Evolutionary conservation across 768 basidiomycete genomes (phyloP).

Genomic region (Suillus discolor): DNA sequence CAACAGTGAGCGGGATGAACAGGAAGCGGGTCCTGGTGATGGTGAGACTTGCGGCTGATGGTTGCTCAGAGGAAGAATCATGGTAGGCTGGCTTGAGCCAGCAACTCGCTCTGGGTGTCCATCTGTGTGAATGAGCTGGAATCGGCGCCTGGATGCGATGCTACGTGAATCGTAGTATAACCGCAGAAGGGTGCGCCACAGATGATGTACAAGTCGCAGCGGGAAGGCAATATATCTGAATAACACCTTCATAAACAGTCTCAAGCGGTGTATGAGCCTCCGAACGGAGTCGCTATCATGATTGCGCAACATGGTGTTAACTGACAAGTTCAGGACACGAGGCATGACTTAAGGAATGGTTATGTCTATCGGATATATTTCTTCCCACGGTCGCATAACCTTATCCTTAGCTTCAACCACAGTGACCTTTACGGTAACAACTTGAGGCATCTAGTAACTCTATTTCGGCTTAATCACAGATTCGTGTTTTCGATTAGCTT

Average conservation of each 20-base stretch:
- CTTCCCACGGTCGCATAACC: too few species aligned
- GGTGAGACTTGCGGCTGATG: background rate
- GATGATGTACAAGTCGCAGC: background rate
- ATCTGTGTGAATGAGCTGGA: background rate
- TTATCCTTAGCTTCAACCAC: too few species aligned
- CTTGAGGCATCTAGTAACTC: background rate
- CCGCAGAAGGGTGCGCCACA: background rate
- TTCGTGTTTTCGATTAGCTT: background rate
- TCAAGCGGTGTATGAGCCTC: background rate
- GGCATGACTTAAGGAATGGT: background rate
- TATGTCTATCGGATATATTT: too few species aligned
- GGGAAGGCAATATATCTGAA: background rate
- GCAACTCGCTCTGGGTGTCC: background rate
- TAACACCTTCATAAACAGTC: background rate
- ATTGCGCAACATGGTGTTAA: background rate
- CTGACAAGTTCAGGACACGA: background rate
- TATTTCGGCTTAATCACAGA: background rate
- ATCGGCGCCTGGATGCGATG: background rate
- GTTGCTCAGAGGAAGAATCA: background rate
- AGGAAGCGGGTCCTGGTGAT: background rate
- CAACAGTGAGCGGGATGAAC: background rate
- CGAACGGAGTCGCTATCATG: background rate
- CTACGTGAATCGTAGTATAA: background rate
- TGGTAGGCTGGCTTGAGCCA: background rate
- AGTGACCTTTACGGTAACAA: background rate